phyloP scores from a whole-genome alignment of 345 rosid species.

The Eucalyptus regnans region DNA sequence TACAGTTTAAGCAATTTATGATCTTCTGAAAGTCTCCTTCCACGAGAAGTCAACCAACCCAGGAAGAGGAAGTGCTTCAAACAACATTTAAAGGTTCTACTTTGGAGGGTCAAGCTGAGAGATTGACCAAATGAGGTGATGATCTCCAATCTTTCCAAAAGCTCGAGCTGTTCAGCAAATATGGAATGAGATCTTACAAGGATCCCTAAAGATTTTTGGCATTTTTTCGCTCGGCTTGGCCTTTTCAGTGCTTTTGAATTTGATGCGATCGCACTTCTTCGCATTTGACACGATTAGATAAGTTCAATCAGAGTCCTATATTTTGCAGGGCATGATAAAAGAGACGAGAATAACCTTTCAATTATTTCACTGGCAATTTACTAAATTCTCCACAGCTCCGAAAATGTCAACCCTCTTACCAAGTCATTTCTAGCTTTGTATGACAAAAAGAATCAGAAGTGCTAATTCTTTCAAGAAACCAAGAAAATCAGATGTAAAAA shows the following conservation, averaged over 20 bases:
- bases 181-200: not conserved
- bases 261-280: not conserved
- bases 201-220: not conserved
- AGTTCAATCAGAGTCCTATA: not conserved
- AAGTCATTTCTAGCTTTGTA: not conserved
- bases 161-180: not conserved
- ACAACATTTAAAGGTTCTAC: not conserved
- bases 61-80: not conserved
- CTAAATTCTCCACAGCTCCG: not conserved
- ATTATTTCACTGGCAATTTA: not conserved
- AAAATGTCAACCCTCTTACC: not conserved
- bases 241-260: not conserved
- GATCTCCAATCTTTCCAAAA: not conserved
- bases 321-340: not conserved
- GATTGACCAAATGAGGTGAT: not conserved
- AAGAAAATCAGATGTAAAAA: not conserved
- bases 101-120: not conserved
- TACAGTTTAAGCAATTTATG: not conserved
- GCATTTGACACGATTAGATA: not conserved
- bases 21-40: not conserved
- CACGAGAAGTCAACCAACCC: not conserved
- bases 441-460: not conserved
- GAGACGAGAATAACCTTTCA: not conserved
- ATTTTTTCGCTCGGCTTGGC: not conserved
- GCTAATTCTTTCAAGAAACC: not conserved